These are phyloP conservation scores for Ormosia semicastrata DNA, from an alignment of 306 rosid genomes.

Conservation along the genomic window DNA sequence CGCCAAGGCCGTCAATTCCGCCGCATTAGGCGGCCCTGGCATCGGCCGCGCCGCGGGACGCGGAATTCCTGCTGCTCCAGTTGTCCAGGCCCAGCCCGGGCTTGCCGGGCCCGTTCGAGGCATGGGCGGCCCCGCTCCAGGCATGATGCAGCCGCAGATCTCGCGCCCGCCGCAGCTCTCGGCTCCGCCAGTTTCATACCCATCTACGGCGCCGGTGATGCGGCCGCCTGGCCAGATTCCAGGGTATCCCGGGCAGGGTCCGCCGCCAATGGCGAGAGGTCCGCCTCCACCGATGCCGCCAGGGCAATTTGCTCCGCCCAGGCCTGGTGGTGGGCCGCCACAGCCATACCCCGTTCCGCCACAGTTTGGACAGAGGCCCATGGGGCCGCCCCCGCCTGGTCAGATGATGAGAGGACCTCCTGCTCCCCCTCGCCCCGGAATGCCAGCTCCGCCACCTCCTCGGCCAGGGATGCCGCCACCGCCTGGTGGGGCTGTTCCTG, in stretches of 20 bases:
- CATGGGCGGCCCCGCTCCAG: conserved; percentile 93
- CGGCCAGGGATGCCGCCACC: conserved; percentile 99
- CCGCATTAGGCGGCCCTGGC: conserved; percentile 87
- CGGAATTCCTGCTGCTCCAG: conserved; percentile 77
- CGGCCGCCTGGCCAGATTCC: conserved; percentile 80
- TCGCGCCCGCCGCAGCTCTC: conserved; percentile 73
- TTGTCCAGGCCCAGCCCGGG: conserved; percentile 89
- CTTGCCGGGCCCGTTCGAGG: conserved; percentile 94
- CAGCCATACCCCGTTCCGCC: conserved; percentile 58
- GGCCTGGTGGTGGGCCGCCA: conserved; percentile 75
- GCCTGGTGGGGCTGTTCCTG: conserved; percentile 74
- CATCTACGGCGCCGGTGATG: conserved; percentile 61
- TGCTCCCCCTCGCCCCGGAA: conserved; percentile 78
- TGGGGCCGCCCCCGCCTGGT: conserved; percentile 98
- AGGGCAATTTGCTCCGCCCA: conserved; percentile 48
- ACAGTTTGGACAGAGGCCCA: conserved; percentile 89
- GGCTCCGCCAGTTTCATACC: conserved; percentile 73
- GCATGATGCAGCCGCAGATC: conserved; percentile 99
- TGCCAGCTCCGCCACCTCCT: conserved; percentile 68
- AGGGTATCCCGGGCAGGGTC: conserved; percentile 64
- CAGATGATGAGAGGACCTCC: conserved; percentile 98
- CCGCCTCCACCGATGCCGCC: conserved; percentile 72
- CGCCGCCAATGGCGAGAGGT: conserved; percentile 61
- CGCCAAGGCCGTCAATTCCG: conserved; percentile 75
- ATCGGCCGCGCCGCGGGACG: conserved; percentile 86